Evolutionary conservation across 73 alveolate species (phyloP), one percentile per base, ranked within the genome.

Genomic region (Tetrahymena thermophila): DNA sequence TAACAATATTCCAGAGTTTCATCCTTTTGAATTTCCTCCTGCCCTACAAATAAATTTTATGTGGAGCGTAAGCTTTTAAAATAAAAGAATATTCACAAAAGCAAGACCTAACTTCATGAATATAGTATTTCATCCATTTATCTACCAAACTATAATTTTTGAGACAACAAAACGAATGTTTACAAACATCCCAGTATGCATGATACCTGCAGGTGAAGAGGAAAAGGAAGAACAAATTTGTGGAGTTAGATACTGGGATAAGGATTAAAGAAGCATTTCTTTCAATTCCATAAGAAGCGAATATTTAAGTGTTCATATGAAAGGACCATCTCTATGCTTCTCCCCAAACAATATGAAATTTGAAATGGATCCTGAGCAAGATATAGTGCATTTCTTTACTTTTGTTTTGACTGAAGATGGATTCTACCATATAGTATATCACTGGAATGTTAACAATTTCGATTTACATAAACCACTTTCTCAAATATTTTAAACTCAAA

Each of bases 331-430:
- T 93, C 96, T 96, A 10, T 95, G 96, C 56, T 95, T 96, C 94
- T 94, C 96, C 56, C 98, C 98, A 42, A 96, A 96, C 93, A 96
- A 96, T 95, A 94, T 96, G 93, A 96, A 94, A 96, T 96, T 96
- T 94, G 85, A 89, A 35, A 85, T 96, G 35, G 94, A 96, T 94
- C 93, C 85, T 31, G 35, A 93, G 16, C 85, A 95, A 43, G 96
- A 95, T 35, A 94, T 96, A 34, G 96, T 96, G 23, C 98, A 96
- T 9, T 96, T 96, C 56, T 96, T 94, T 93, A 71, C 94, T 84
- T 85, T 96, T 58, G 93, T 95, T 35, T 95, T 93, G 84, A 93
- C 38, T 34, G 93, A 94, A 93, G 98, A 96, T 56, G 96, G 96
- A 93, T 96, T 95, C 56, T 95, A 93, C 85, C 98, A 96, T 95